Percentiles rank a stretch among this genome's conserved stretches.
These are phyloP conservation scores for Rhizopus arrhizus DNA, from an alignment of 371 early-diverging fungal species.

Conservation along the genomic window DNA sequence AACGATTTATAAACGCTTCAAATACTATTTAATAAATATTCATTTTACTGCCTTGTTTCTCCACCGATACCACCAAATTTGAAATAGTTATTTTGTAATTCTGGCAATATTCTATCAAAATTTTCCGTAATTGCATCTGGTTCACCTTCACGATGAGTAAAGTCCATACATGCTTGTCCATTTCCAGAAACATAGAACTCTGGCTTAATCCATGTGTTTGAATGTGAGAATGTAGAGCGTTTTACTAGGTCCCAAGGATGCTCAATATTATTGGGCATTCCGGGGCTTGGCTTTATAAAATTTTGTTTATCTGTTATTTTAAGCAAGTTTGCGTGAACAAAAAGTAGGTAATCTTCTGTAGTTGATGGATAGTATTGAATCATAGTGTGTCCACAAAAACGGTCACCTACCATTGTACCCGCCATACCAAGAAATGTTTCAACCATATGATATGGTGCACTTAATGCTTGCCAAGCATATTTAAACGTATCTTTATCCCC, in stretches of 20 bases:
- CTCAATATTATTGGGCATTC: constrained; percentile 14
- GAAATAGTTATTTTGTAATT: constrained; percentile 39
- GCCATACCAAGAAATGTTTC: constrained; percentile 49
- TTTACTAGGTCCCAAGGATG: constrained; percentile 44
- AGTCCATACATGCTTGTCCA: constrained; percentile 51
- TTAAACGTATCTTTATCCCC: constrained; percentile 55
- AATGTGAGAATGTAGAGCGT: constrained; percentile 29
- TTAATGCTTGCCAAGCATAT: constrained; percentile 50
- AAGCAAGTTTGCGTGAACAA: constrained; percentile 48
- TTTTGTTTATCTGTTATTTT: constrained; percentile 39
- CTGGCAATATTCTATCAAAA: constrained; percentile 34
- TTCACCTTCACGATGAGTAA: constrained; percentile 32
- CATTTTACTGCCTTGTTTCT: constrained; percentile 25
- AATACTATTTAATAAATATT: too few species aligned
- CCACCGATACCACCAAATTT: constrained; percentile 49
- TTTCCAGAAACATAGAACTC: constrained; percentile 34
- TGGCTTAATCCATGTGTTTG: constrained; percentile 35
- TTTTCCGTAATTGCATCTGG: constrained; percentile 32
- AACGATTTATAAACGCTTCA: too few species aligned
- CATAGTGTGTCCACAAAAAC: constrained; percentile 53
- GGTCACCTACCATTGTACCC: constrained; percentile 30
- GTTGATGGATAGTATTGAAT: constrained; percentile 36
- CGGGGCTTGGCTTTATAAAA: constrained; percentile 22
- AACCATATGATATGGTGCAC: constrained; percentile 38
- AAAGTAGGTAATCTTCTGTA: constrained; percentile 24